Conservation (phyloP, 2,329 filamentous ascomycete genomes). For the Venturia carpophila region DNA sequence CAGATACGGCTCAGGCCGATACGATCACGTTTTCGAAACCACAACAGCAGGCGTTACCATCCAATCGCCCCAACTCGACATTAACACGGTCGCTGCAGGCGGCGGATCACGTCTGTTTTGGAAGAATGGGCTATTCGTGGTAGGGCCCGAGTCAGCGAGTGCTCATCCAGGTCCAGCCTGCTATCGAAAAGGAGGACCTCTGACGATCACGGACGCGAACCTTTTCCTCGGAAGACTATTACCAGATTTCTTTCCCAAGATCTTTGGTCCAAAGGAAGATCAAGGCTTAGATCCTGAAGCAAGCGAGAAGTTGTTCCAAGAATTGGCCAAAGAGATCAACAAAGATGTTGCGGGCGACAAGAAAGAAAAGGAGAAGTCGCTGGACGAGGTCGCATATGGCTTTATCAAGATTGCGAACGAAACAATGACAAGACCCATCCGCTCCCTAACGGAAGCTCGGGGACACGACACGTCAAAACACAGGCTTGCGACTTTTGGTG, state of each 20-base stretch:
- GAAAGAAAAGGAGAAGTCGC: conserved; percentile 55
- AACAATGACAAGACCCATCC: conserved; percentile 83
- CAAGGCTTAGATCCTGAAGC: conserved; percentile 69
- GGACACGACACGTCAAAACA: conserved; percentile 87
- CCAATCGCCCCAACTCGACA: conserved; percentile 84
- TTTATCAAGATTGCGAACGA: conserved; percentile 88
- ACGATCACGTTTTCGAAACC: conserved; percentile 91
- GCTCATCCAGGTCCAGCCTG: conserved; percentile 87
- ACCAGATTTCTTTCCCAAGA: conserved; percentile 89
- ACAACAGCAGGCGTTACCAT: conserved; percentile 92
- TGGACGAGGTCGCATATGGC: conserved; percentile 81
- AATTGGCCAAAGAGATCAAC: conserved; percentile 72
- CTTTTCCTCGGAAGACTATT: conserved; percentile 74
- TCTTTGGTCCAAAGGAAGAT: conserved; percentile 85
- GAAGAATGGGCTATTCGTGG: conserved; percentile 81
- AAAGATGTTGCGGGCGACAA: conserved; percentile 57
- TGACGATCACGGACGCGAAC: conserved; percentile 92
- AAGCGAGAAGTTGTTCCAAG: conserved; percentile 65
- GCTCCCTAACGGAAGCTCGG: conserved; percentile 84
- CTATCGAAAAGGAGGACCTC: conserved; percentile 80
- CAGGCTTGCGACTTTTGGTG: conserved; percentile 84
- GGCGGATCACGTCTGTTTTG: conserved; percentile 81
- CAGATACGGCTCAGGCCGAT: conserved; percentile 73
- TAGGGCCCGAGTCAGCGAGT: conserved; percentile 81
- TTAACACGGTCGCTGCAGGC: conserved; percentile 89